These are phyloP conservation scores for Colletotrichum incanum DNA, from an alignment of 2,329 filamentous ascomycete genomes.

Conservation along the genomic window DNA sequence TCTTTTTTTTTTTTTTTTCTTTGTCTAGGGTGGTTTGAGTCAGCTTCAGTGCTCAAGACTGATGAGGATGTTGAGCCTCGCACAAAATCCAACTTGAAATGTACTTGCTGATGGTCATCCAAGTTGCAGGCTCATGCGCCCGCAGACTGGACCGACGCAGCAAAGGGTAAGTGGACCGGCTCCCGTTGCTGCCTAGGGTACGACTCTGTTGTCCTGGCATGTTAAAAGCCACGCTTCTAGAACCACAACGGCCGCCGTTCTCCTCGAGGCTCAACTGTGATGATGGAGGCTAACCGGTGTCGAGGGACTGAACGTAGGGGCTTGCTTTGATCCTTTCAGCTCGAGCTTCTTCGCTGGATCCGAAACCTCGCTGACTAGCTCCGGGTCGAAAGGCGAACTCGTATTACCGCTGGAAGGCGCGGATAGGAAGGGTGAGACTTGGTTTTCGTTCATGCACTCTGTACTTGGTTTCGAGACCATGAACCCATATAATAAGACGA, in stretches of 20 bases:
- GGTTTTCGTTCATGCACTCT: background rate
- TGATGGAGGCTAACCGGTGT: background rate
- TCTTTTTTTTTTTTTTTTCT: no score
- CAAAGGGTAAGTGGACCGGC: background rate
- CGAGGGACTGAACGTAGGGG: background rate
- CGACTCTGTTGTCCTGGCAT: background rate
- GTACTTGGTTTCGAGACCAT: background rate
- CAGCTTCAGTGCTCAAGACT: no score
- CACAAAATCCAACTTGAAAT: no score
- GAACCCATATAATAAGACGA: no score
- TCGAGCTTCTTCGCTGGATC: background rate
- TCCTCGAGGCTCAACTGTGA: background rate
- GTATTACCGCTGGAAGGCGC: background rate
- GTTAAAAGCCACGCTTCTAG: background rate
- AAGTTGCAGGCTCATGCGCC: background rate
- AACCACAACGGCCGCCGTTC: background rate
- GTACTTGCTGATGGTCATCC: no score
- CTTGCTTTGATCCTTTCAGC: background rate
- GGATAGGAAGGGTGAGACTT: background rate
- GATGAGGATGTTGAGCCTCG: no score
- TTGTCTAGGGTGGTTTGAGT: no score
- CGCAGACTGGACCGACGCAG: background rate
- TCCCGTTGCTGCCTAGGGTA: background rate
- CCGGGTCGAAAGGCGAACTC: background rate
- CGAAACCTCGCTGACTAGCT: background rate